A percentile compares a stretch with the other conserved stretches of the same genome.
Evolutionary conservation across 2,329 filamentous ascomycete species (phyloP).

Genomic region (Ceratocystis cacaofunesta): DNA sequence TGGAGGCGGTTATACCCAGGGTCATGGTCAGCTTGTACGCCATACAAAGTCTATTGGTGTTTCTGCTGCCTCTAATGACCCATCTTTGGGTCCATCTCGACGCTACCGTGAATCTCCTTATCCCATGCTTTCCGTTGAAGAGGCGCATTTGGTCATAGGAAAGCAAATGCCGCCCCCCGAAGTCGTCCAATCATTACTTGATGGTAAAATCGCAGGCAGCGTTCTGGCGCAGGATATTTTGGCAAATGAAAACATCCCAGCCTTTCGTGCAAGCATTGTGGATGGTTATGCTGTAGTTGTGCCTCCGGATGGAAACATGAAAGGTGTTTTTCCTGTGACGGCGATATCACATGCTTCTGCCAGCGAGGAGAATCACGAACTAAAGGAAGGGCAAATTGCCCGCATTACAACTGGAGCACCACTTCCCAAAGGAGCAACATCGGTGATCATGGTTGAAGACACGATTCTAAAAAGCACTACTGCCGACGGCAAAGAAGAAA

Average conservation of each 20-base stretch:
- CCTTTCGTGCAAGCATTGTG: conserved; percentile 89
- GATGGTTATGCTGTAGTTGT: conserved; percentile 85
- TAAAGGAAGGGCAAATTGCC: conserved; percentile 63
- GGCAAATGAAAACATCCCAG: conserved; percentile 71
- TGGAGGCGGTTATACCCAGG: conserved; percentile 43
- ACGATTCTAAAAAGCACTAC: conserved; percentile 63
- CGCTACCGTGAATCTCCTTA: conserved; percentile 79
- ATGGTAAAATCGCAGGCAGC: conserved; percentile 52
- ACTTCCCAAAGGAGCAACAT: conserved; percentile 71
- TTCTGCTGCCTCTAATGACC: conserved; percentile 44
- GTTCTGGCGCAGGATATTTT: conserved; percentile 73
- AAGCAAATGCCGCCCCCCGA: conserved; percentile 53
- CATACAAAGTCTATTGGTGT: conserved; percentile 53
- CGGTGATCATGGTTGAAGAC: conserved; percentile 87
- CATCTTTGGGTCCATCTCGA: conserved; percentile 44
- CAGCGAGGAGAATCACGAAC: conserved; percentile 40
- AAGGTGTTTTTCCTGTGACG: conserved; percentile 72
- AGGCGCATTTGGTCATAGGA: conserved; percentile 61
- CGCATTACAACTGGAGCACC: conserved; percentile 92
- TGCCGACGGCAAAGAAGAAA: conserved; percentile 69
- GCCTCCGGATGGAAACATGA: conserved; percentile 45
- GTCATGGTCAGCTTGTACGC: conserved; percentile 50
- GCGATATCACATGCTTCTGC: conserved; percentile 76
- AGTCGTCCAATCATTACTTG: conserved; percentile 43
- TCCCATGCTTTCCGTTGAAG: conserved; percentile 74